Evolutionary conservation across 345 rosid species (phyloP), one percentile per base, ranked within the genome.

Genomic region (Hibiscus tridactylites): DNA sequence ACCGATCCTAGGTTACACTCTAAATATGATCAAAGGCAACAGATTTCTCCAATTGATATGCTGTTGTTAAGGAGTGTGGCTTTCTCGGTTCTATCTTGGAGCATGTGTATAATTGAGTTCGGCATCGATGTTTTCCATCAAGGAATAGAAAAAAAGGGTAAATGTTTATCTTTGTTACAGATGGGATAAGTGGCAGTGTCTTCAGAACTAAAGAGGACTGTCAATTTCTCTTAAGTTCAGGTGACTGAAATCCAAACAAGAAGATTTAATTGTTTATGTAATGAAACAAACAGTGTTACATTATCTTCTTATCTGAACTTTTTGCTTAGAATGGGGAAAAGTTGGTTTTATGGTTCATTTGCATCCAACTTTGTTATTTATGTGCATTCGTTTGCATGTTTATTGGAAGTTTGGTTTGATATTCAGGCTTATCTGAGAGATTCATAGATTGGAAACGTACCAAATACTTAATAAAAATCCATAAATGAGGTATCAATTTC

Each of bases 71-170:
- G 73, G 50, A 57, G 8, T 21, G 2, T 28, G 15, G 19, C 10
- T 57, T 70, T 35, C 52, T 56, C 37, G 9, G 44, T 56, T 49
- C 73, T 57, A 12, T 21, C 64, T 19, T 24, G 54, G 17, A 1
- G 73, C 64, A 19, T 37, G 64, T 50, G 28, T 54, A 56, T 70
- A 19, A 24, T 56, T 37, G 73, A 69, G 46, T 70, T 29, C 62
- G 21, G 39, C 64, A 21, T 69, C 21, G 31, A n/a, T 49, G 26
- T 35, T 15, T 49, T 50, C 17, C 6, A 7, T 5, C 16, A 17
- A n/a, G 10, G 28, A 4, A 9, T 3, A 31, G 42, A 52, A 29
- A 31, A n/a, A 17, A 31, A 11, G 10, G 31, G 47, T 53, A 11
- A n/a, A 28, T 26, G 21, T 15, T 26, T 53, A 65, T 65, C 2